These are phyloP conservation scores for Kwoniella sp. DNA, from an alignment of 768 basidiomycete species.

Conservation along the genomic window DNA sequence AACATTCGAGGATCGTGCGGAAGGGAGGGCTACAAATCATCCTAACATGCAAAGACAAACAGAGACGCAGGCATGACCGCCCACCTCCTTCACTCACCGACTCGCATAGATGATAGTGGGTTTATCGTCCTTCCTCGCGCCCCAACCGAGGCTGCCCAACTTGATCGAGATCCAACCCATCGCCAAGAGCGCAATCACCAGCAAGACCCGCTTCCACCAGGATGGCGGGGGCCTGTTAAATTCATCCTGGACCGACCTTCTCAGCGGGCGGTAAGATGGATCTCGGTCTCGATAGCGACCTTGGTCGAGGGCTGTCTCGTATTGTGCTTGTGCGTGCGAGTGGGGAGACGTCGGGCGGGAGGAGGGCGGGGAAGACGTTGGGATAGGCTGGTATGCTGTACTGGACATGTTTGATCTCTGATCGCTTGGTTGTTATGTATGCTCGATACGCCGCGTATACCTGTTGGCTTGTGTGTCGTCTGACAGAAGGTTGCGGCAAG, in stretches of 20 bases:
- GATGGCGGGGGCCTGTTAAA: conserved; percentile 61
- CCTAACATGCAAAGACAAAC: too few relatives aligned
- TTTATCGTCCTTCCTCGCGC: conserved; percentile 43
- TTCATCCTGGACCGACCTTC: conserved; percentile 42
- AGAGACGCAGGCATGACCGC: too few relatives aligned
- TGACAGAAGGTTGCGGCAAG: too few relatives aligned
- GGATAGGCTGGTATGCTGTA: conserved; percentile 27
- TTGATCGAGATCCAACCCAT: conserved; percentile 61
- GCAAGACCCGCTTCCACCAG: conserved; percentile 60
- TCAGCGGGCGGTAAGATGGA: conserved; percentile 42
- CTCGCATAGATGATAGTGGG: conserved; percentile 66
- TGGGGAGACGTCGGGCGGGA: not conserved
- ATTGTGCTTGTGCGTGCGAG: not conserved
- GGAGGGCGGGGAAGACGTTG: conserved; percentile 3
- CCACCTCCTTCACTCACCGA: conserved; percentile 65
- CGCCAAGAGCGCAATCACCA: conserved; percentile 59
- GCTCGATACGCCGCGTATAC: too few relatives aligned
- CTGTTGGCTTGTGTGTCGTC: too few relatives aligned
- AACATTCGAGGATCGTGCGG: too few relatives aligned
- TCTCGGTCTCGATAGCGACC: too few relatives aligned
- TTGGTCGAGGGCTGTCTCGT: too few relatives aligned
- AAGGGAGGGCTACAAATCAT: too few relatives aligned
- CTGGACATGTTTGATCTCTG: not conserved
- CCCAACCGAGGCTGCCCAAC: conserved; percentile 47
- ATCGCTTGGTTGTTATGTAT: too few relatives aligned